phyloP scores from a whole-genome alignment of 2,329 filamentous ascomycete genomes.

The Paraconiothyrium brasiliense region DNA sequence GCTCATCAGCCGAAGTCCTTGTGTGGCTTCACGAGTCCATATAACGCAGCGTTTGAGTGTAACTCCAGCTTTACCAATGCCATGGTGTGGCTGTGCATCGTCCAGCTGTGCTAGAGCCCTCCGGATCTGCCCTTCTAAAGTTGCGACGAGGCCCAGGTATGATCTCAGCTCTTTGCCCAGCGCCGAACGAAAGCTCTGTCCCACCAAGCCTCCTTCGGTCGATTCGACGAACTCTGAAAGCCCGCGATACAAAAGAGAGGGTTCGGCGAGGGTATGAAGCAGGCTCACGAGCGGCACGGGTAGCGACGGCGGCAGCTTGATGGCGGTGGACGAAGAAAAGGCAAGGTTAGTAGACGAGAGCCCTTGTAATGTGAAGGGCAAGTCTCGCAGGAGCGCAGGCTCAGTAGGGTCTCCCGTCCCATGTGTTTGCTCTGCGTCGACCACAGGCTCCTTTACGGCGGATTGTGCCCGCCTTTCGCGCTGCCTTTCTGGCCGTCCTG shows the following conservation, averaged over 20 bases:
- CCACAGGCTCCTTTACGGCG: constrained; percentile 34
- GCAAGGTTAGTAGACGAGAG: constrained; percentile 85
- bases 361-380: constrained; percentile 93
- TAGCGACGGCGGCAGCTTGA: constrained; percentile 81
- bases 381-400: constrained; percentile 66
- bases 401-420: constrained; percentile 51
- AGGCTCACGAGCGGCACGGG: constrained; percentile 87
- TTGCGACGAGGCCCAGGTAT: constrained; percentile 90
- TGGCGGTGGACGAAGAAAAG: constrained; percentile 73
- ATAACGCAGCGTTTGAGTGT: constrained; percentile 95
- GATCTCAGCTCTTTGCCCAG: constrained; percentile 85
- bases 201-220: constrained; percentile 82
- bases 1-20: constrained; percentile 92
- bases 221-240: constrained; percentile 84
- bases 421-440: constrained; percentile 23
- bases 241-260: constrained; percentile 86
- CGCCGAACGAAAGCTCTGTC: constrained; percentile 89
- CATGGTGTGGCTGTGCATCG: constrained; percentile 70
- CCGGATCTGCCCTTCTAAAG: constrained; percentile 90
- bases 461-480: constrained; percentile 39
- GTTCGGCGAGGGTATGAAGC: constrained; percentile 89
- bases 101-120: constrained; percentile 80
- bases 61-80: constrained; percentile 85
- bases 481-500: constrained; percentile 37
- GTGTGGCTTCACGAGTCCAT: constrained; percentile 96